A percentile compares a stretch with the other conserved stretches of the same genome.
phyloP scores from a whole-genome alignment of 306 rosid species.

The Prunus salicina region DNA sequence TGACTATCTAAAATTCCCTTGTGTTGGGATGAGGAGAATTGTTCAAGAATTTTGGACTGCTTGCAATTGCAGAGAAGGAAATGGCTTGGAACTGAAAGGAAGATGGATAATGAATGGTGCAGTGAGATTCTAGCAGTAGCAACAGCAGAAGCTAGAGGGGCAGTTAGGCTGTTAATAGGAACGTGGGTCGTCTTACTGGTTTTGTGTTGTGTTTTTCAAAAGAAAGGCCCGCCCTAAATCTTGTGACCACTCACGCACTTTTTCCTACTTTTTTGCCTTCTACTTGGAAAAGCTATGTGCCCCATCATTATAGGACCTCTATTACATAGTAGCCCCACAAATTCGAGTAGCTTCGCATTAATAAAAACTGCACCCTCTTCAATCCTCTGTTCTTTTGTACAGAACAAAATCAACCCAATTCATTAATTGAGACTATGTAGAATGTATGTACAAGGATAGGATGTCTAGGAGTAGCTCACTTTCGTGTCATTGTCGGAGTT shows the following conservation, averaged over 20 bases:
- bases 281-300: constrained; percentile 30
- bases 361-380: neutral
- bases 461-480: neutral
- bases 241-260: constrained; percentile 75
- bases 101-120: neutral
- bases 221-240: constrained; percentile 58
- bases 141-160: constrained; percentile 20
- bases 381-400: neutral
- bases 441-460: neutral
- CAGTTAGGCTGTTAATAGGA: constrained; percentile 50
- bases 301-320: constrained; percentile 36
- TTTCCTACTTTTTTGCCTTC: constrained; percentile 36
- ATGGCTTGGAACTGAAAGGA: neutral
- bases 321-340: neutral
- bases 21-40: too few species aligned
- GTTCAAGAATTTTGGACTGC: neutral
- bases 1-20: constrained; percentile 4
- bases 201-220: constrained; percentile 43
- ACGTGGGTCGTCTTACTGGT: constrained; percentile 62
- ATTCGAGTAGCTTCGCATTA: neutral
- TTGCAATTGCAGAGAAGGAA: constrained; percentile 12
- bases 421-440: neutral
- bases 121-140: constrained; percentile 18
- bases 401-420: neutral
- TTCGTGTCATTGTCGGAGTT: too few species aligned